Percentiles rank a stretch among this genome's conserved stretches.
These are phyloP conservation scores for Cercospora citrullina DNA, from an alignment of 2,329 filamentous ascomycete genomes.

Conservation along the genomic window DNA sequence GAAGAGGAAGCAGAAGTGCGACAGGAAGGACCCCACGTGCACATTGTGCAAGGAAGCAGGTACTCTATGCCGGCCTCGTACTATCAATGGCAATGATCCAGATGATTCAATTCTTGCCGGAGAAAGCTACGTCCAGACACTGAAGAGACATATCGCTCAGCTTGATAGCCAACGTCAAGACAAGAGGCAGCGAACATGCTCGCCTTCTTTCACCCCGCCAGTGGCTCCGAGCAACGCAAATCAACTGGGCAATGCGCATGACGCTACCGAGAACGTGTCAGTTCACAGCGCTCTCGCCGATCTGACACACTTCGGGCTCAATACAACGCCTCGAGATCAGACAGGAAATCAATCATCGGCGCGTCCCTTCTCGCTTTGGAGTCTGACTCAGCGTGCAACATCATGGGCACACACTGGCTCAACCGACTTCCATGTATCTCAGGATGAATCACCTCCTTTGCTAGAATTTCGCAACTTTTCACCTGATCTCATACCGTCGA, in stretches of 20 bases:
- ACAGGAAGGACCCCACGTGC: slow-evolving; percentile 4
- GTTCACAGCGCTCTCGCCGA: slow-evolving; percentile 4
- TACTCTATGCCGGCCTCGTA: background rate
- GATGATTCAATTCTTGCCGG: background rate
- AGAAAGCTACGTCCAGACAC: slow-evolving; percentile 1
- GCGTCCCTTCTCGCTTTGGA: background rate
- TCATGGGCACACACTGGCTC: background rate
- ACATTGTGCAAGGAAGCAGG: slow-evolving; percentile 4
- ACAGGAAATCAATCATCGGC: background rate
- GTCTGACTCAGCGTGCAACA: background rate
- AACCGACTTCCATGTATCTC: background rate
- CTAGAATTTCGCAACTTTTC: background rate
- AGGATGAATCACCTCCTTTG: background rate
- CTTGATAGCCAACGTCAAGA: background rate
- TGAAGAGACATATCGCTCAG: slow-evolving; percentile 4
- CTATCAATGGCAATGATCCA: background rate
- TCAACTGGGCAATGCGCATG: background rate
- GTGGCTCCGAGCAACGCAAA: background rate
- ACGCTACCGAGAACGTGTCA: background rate
- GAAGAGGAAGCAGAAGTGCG: slow-evolving; percentile 16
- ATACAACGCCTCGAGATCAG: slow-evolving; percentile 2
- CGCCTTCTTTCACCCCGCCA: background rate
- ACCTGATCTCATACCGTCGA: background rate
- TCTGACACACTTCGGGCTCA: slow-evolving; percentile 9
- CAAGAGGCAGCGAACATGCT: background rate